Evolutionary conservation across 805 yeast species (phyloP).

Genomic region (Saturnispora bothae): DNA sequence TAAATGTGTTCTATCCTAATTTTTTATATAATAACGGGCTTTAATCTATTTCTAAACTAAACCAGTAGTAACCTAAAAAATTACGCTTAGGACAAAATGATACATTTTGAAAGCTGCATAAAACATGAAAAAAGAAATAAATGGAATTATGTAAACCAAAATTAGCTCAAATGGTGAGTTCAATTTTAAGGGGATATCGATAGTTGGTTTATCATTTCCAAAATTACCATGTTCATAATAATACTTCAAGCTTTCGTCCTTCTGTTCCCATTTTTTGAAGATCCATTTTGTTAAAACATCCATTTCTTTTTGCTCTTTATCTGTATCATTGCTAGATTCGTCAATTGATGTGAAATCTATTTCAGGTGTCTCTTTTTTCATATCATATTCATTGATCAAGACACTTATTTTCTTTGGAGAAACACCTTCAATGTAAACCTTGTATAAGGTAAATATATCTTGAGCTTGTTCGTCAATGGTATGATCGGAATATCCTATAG

Average conservation of each 20-base stretch:
- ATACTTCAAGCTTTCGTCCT: conserved; percentile 60
- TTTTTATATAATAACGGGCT: background rate
- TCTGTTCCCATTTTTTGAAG: conserved; percentile 58
- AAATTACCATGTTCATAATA: conserved; percentile 51
- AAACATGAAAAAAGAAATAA: conserved; percentile 6
- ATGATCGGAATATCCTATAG: conserved; percentile 75
- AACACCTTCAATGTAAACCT: conserved; percentile 55
- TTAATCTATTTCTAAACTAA: no score
- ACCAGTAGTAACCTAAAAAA: background rate
- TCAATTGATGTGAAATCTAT: conserved; percentile 30
- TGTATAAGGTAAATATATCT: conserved; percentile 53
- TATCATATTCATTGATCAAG: conserved; percentile 46
- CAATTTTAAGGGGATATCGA: conserved; percentile 17
- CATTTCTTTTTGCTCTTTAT: conserved; percentile 31
- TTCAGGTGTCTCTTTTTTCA: conserved; percentile 27
- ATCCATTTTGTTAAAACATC: conserved; percentile 66
- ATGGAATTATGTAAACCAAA: conserved; percentile 21
- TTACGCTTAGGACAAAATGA: no score
- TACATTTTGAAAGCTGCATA: no score
- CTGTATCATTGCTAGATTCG: conserved; percentile 30
- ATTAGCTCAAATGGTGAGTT: conserved; percentile 9
- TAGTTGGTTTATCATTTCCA: conserved; percentile 15
- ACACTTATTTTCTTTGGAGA: conserved; percentile 62
- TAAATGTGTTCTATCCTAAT: background rate
- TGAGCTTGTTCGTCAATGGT: conserved; percentile 60